A percentile compares a stretch with the other conserved stretches of the same genome.
These are phyloP conservation scores for Pythium pyrilobum DNA, from an alignment of 352 stramenopile genomes.

Conservation along the genomic window DNA sequence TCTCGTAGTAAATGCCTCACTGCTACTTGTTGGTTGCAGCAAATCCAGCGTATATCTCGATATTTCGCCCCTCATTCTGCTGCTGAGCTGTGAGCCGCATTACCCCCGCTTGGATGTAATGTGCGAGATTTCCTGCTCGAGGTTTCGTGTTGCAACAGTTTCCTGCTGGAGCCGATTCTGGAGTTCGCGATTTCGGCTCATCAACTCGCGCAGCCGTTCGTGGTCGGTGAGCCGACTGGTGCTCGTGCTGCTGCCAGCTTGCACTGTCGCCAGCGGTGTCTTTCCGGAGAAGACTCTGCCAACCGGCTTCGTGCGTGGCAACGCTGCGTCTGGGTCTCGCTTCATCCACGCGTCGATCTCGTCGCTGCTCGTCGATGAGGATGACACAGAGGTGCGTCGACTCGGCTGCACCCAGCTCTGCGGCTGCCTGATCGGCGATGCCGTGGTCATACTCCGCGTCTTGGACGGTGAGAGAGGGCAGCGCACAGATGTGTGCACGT, in stretches of 20 bases:
- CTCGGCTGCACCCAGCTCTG: not conserved
- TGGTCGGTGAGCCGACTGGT: slow-evolving; percentile 35
- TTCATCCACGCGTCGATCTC: not conserved
- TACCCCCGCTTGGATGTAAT: slow-evolving; percentile 26
- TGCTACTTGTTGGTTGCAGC: no score
- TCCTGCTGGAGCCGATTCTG: slow-evolving; percentile 72
- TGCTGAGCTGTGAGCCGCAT: no score
- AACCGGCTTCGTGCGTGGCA: not conserved
- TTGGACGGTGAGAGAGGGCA: slow-evolving; percentile 29
- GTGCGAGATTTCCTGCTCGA: slow-evolving; percentile 68
- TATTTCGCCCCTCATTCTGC: no score
- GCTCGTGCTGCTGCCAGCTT: not conserved
- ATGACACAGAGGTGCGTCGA: slow-evolving; percentile 12
- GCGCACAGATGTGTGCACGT: slow-evolving; percentile 20
- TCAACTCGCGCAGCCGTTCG: slow-evolving; percentile 60
- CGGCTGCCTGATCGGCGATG: slow-evolving; percentile 31
- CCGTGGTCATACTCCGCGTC: slow-evolving; percentile 33
- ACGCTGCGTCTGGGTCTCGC: not conserved
- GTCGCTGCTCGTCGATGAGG: slow-evolving; percentile 11
- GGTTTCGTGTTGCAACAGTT: slow-evolving; percentile 56
- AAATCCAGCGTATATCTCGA: no score
- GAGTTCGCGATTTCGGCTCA: slow-evolving; percentile 73
- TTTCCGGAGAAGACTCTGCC: no score
- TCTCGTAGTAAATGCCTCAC: no score
- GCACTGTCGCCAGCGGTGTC: no score